A percentile compares a stretch with the other conserved stretches of the same genome.
These are phyloP conservation scores for Parmelia sp. DNA, from an alignment of 495 filamentous ascomycete genomes.

Conservation along the genomic window DNA sequence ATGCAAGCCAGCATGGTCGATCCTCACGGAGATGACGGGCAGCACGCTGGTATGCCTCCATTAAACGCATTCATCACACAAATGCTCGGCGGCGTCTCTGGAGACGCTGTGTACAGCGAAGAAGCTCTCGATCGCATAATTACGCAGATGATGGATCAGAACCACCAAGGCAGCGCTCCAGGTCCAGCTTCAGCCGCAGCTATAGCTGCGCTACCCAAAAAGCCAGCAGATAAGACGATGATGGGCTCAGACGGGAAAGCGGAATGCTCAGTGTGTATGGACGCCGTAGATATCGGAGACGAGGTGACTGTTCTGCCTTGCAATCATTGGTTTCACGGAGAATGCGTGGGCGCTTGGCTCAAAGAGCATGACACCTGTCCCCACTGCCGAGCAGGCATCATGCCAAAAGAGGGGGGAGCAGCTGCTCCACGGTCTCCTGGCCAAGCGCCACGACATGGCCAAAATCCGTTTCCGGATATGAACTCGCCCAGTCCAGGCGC, in stretches of 20 bases:
- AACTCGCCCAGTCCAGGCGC: neutral
- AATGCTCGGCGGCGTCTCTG: constrained; percentile 53
- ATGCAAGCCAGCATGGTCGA: constrained; percentile 18
- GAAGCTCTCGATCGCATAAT: constrained; percentile 87
- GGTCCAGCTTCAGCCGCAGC: constrained; percentile 71
- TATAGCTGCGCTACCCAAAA: constrained; percentile 68
- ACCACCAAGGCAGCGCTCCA: constrained; percentile 65
- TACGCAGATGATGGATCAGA: constrained; percentile 77
- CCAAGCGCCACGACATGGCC: constrained; percentile 21
- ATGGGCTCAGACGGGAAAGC: constrained; percentile 56
- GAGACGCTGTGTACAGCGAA: constrained; percentile 88
- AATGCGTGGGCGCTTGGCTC: constrained; percentile 74
- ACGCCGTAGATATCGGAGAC: constrained; percentile 65
- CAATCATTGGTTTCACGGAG: constrained; percentile 83
- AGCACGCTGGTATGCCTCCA: constrained; percentile 26
- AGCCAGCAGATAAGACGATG: constrained; percentile 58
- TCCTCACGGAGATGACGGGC: constrained; percentile 8
- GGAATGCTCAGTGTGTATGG: constrained; percentile 93
- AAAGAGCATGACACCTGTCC: constrained; percentile 86
- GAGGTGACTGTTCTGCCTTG: constrained; percentile 79
- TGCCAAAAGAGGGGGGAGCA: constrained; percentile 21
- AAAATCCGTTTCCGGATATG: constrained; percentile 13
- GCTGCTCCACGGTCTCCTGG: constrained; percentile 21
- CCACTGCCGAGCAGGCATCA: constrained; percentile 74
- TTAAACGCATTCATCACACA: constrained; percentile 41